Conservation (phyloP, 2,329 filamentous ascomycete species). For the Raffaelea arxii region DNA sequence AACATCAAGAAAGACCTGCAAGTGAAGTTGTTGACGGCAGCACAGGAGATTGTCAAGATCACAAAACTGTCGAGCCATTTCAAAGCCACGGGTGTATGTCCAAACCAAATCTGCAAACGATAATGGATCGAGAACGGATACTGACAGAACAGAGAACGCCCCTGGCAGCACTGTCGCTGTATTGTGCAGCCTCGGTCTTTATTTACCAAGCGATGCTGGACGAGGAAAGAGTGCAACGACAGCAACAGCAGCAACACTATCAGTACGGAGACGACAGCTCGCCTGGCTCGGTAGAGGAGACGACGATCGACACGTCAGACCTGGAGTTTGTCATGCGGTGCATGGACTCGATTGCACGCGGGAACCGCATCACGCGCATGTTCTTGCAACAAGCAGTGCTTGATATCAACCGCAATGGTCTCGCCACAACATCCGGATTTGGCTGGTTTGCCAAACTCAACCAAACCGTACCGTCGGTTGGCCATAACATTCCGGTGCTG, state of each 20-base stretch:
- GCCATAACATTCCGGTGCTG: conserved; percentile 35
- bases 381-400: conserved; percentile 78
- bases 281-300: conserved; percentile 19
- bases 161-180: conserved; percentile 73
- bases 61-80: conserved; percentile 69
- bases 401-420: conserved; percentile 56
- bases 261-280: background rate
- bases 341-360: conserved; percentile 66
- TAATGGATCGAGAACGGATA: background rate
- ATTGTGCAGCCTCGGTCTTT: conserved; percentile 76
- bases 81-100: conserved; percentile 32
- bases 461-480: conserved; percentile 16
- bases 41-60: conserved; percentile 74
- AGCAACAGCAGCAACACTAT: background rate
- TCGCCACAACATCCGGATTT: conserved; percentile 17
- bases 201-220: conserved; percentile 63
- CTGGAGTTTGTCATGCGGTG: conserved; percentile 70
- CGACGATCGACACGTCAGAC: conserved; percentile 21
- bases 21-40: conserved; percentile 65
- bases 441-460: conserved; percentile 17
- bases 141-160: conserved; percentile 51
- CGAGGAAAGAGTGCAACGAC: conserved; percentile 1
- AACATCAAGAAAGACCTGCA: conserved; percentile 62
- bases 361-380: conserved; percentile 67
- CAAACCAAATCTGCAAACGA: conserved; percentile 19